Evolutionary conservation across 225 moss, liverwort and hornwort genomes (phyloP).

Genomic region (Anthoceros angustus): DNA sequence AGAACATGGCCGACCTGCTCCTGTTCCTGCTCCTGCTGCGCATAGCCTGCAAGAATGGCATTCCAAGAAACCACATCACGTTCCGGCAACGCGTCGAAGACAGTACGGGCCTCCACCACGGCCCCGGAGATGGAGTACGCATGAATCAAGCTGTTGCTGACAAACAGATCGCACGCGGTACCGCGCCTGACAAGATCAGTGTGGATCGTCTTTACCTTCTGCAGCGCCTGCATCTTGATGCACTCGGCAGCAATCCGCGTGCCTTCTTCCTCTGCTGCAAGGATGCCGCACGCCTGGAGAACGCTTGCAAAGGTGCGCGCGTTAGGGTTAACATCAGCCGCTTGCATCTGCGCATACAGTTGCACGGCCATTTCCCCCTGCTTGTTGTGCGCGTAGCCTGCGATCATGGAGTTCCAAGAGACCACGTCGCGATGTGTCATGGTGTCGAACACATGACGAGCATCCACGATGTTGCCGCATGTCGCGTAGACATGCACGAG

Average conservation of each 20-base stretch:
- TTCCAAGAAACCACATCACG: background rate
- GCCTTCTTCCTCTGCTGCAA: background rate
- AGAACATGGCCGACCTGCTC: background rate
- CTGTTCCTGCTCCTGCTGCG: background rate
- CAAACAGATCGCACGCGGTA: background rate
- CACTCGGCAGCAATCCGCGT: background rate
- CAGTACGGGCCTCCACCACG: background rate
- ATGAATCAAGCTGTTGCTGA: background rate
- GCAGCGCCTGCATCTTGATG: background rate
- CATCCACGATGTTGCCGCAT: background rate
- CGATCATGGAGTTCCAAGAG: background rate
- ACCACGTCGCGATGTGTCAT: background rate
- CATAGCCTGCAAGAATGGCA: background rate
- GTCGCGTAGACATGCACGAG: background rate
- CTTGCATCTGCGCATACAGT: background rate
- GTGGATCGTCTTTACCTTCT: background rate
- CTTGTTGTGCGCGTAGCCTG: background rate
- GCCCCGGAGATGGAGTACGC: background rate
- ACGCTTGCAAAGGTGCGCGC: background rate
- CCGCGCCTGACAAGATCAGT: background rate
- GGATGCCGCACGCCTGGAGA: background rate
- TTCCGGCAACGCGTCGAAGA: background rate
- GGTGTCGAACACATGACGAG: background rate
- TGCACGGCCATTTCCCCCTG: background rate
- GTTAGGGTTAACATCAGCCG: background rate